A percentile compares a stretch with the other conserved stretches of the same genome.
Evolutionary conservation across 1,284 basidiomycete species (phyloP).

Genomic region (Lentinus polychrous): DNA sequence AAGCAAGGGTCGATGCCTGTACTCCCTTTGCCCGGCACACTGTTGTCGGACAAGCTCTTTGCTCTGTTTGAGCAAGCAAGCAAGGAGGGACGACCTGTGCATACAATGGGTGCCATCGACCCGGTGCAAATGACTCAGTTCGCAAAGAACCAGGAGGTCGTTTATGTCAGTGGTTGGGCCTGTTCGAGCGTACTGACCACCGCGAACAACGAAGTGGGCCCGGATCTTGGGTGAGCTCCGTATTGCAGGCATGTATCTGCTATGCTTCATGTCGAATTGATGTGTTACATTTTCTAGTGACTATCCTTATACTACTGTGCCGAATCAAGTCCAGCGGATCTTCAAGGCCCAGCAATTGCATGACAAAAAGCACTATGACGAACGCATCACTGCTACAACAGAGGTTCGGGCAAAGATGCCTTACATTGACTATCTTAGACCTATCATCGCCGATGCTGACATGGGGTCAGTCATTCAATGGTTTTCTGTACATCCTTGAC

Average conservation of each 20-base stretch:
- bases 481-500: neutral
- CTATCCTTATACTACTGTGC: slow-evolving; percentile 92
- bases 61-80: slow-evolving; percentile 58
- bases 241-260: slow-evolving; percentile 5
- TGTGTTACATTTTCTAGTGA: slow-evolving; percentile 41
- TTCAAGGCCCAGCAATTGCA: slow-evolving; percentile 84
- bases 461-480: slow-evolving; percentile 59
- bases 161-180: slow-evolving; percentile 95
- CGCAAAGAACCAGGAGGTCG: slow-evolving; percentile 90
- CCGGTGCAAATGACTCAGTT: slow-evolving; percentile 96
- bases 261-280: neutral
- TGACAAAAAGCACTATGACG: slow-evolving; percentile 83
- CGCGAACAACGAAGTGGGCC: slow-evolving; percentile 92
- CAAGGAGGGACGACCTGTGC: slow-evolving; percentile 62
- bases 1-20: slow-evolving; percentile 87
- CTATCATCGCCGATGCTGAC: slow-evolving; percentile 93
- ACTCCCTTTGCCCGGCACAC: slow-evolving; percentile 67
- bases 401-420: slow-evolving; percentile 64
- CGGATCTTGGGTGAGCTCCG: slow-evolving; percentile 81
- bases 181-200: slow-evolving; percentile 86
- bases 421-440: slow-evolving; percentile 84
- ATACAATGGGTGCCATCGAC: slow-evolving; percentile 87
- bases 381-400: slow-evolving; percentile 62
- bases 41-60: slow-evolving; percentile 82
- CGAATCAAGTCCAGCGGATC: slow-evolving; percentile 84